Percentiles rank a stretch among this genome's conserved stretches.
Evolutionary conservation across 139 green algal species (phyloP).

Genomic region (Limnomonas spitsbergensis): DNA sequence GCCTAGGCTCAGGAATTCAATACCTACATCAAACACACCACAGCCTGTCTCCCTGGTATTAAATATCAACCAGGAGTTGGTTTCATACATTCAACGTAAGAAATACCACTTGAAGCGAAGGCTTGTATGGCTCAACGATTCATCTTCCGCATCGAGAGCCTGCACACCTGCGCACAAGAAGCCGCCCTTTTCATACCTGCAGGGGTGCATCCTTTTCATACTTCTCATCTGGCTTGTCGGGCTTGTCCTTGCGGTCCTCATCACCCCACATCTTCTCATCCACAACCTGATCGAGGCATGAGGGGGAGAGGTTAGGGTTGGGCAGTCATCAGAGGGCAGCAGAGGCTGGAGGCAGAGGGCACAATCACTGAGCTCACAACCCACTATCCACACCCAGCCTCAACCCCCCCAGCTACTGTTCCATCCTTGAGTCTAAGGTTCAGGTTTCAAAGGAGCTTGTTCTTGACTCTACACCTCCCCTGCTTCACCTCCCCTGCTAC

Average conservation of each 20-base stretch:
- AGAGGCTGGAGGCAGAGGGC: neutral
- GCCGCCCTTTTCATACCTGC: conserved; percentile 25
- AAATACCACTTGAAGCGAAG: no score
- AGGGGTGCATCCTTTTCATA: conserved; percentile 62
- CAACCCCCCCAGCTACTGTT: neutral
- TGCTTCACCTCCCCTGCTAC: no score
- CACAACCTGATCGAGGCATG: conserved; percentile 50
- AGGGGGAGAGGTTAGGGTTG: neutral
- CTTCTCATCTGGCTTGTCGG: conserved; percentile 57
- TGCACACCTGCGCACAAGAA: no score
- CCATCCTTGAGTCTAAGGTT: neutral
- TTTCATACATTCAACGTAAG: no score
- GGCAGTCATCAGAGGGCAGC: neutral
- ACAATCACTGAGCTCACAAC: neutral
- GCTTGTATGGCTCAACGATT: no score
- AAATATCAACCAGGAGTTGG: no score
- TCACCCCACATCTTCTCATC: conserved; percentile 89
- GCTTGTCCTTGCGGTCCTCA: conserved; percentile 35
- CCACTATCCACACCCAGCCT: neutral
- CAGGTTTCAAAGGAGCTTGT: neutral
- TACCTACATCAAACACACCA: no score
- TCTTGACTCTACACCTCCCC: neutral
- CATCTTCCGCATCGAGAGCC: no score
- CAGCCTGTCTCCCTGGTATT: no score
- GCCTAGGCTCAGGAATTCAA: no score